These are phyloP conservation scores for Logfia minima DNA, from an alignment of 129 eudicot species.

Conservation along the genomic window DNA sequence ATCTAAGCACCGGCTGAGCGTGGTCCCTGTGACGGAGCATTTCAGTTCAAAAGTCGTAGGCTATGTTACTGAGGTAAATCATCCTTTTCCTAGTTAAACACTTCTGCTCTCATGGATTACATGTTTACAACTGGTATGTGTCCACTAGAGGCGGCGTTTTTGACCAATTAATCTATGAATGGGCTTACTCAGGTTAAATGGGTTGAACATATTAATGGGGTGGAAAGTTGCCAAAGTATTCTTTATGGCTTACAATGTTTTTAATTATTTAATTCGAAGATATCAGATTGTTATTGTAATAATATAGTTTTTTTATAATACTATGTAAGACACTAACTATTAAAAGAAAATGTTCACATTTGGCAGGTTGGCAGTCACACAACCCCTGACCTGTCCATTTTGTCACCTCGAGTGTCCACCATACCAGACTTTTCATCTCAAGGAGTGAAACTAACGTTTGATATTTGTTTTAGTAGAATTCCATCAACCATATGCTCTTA, in stretches of 20 bases:
- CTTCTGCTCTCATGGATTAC: not conserved
- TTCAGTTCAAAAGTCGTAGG: constrained; percentile 38
- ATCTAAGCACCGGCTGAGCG: constrained; percentile 40
- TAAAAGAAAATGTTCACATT: not conserved
- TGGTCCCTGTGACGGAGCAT: constrained; percentile 41
- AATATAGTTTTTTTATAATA: not conserved
- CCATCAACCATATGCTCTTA: constrained; percentile 41
- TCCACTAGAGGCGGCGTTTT: not conserved
- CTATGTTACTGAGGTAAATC: constrained; percentile 43
- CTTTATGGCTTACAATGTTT: not conserved
- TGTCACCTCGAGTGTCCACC: not conserved
- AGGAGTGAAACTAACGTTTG: not conserved
- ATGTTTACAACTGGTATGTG: not conserved
- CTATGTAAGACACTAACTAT: not conserved
- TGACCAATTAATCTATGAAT: not conserved
- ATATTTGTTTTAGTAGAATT: constrained; percentile 30
- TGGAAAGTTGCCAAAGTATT: not conserved
- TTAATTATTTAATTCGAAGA: not conserved
- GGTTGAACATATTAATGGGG: not conserved
- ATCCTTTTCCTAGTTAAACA: not conserved
- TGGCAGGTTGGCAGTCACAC: not conserved
- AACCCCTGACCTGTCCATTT: not conserved
- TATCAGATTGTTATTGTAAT: not conserved
- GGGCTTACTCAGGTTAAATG: not conserved
- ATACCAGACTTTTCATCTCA: not conserved